Conservation (phyloP, 371 early-diverging fungal genomes). For the Mucor lusitanicus region DNA sequence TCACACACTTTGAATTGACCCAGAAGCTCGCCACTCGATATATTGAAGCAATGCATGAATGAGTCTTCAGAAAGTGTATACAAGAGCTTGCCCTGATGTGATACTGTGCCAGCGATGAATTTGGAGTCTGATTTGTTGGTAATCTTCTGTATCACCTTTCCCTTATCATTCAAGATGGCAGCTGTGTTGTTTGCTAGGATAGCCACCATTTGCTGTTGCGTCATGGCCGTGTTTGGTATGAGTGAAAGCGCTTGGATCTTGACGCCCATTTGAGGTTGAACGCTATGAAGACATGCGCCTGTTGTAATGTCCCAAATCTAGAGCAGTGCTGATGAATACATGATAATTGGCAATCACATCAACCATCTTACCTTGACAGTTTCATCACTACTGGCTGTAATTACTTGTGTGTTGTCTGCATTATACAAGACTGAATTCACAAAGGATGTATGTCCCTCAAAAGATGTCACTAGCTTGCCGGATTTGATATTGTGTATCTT, state of each 20-base stretch:
- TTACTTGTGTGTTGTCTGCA: slow-evolving; percentile 63
- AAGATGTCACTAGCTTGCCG: slow-evolving; percentile 86
- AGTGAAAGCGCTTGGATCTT: slow-evolving; percentile 15
- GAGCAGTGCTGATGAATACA: not conserved
- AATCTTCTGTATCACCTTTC: slow-evolving; percentile 49
- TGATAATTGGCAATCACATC: not conserved
- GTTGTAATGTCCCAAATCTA: slow-evolving; percentile 81
- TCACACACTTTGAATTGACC: slow-evolving; percentile 46
- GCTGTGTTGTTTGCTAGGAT: slow-evolving; percentile 69
- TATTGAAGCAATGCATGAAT: slow-evolving; percentile 59
- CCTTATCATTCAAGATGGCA: slow-evolving; percentile 63
- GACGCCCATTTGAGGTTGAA: slow-evolving; percentile 44
- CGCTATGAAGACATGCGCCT: slow-evolving; percentile 40
- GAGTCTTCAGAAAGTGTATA: slow-evolving; percentile 74
- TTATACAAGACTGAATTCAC: slow-evolving; percentile 82
- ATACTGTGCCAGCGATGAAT: slow-evolving; percentile 64
- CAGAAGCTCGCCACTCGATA: slow-evolving; percentile 48
- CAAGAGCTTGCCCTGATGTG: slow-evolving; percentile 76
- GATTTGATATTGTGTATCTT: slow-evolving; percentile 89
- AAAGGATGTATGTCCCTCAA: slow-evolving; percentile 89
- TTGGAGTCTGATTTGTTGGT: slow-evolving; percentile 48
- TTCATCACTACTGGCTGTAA: slow-evolving; percentile 89
- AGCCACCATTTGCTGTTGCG: slow-evolving; percentile 62
- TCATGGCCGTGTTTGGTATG: slow-evolving; percentile 43
- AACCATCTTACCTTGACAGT: slow-evolving; percentile 78